Base-by-base conservation (phyloP, 305 asterid genomes). In the Fraxinus ornus region DNA sequence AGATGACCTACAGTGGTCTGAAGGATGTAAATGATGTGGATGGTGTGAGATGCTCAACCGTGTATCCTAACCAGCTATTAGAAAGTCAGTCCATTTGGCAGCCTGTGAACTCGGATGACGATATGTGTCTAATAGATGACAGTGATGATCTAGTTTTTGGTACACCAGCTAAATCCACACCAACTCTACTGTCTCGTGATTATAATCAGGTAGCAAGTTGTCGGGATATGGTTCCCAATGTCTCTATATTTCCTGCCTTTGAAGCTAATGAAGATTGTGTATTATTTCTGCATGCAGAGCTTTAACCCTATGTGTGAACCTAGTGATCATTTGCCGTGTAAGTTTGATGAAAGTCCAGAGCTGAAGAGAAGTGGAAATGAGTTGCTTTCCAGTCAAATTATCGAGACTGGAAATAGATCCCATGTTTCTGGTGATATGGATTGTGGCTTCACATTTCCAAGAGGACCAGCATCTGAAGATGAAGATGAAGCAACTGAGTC, bases 241-340 rank as follows among this genome's bases (percentile, higher is more conserved):
- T 75, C 62, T 33, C 12, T 66, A 57, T 79, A 24, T 72, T 60
- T 75, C 41, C 77, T 22, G 64, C 68, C 44, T 37, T 41, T 35
- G 68, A 26, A 79, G 68, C 79, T 79, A 82, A 83, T 78, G 80
- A 73, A 83, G 64, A 66, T 79, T 83, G 21, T 80, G 78, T 75
- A 2, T 39, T 22, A 66, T 83, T 47, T 83, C 30, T 85, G 82
- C 75, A 35, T 83, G 81, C 88, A 97, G 99, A 97, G 99, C 89
- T 97, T 91, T 81, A 97, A 97, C 89, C 99, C 99, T 21, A 90
- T 97, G 94, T 84, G 90, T 78, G 99, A 94, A 82, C 99, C 98
- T 72, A 89, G 87, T 86, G 97, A 93, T 86, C 93, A 92, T 83
- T 92, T 94, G 98, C 82, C 85, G 4, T 89, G 92, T 92, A 91